Conservation (phyloP, 2,329 filamentous ascomycete species). For the Fusarium algeriense region DNA sequence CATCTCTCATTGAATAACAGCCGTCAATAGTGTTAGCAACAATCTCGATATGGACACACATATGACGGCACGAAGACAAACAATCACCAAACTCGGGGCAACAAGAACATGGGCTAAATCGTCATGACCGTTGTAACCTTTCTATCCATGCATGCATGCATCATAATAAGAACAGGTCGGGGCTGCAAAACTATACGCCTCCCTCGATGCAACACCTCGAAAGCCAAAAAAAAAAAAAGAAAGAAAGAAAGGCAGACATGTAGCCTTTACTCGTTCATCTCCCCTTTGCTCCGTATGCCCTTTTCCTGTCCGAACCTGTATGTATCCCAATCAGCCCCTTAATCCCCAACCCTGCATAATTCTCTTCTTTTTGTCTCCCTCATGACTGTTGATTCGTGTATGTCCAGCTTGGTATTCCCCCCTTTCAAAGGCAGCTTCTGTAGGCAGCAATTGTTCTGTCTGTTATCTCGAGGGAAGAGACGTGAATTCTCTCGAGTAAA, state of each 20-base stretch:
- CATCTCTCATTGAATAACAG: background rate
- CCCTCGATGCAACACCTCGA: constrained; percentile 28
- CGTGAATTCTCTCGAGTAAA: constrained; percentile 38
- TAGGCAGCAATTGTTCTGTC: constrained; percentile 4
- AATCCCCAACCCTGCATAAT: constrained; percentile 10
- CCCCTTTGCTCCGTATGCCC: constrained; percentile 34
- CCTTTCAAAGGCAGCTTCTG: constrained; percentile 19
- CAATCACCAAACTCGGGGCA: background rate
- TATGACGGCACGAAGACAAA: background rate
- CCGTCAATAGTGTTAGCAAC: too few species aligned
- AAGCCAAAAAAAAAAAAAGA: constrained; percentile 5
- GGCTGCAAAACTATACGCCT: constrained; percentile 30
- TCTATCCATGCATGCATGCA: constrained; percentile 39
- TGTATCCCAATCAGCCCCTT: constrained; percentile 38
- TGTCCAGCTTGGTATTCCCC: constrained; percentile 34
- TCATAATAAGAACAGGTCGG: constrained; percentile 35
- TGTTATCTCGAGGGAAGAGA: constrained; percentile 34
- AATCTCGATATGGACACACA: background rate
- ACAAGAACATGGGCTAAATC: constrained; percentile 26
- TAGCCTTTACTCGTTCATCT: constrained; percentile 24
- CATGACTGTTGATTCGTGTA: constrained; percentile 34
- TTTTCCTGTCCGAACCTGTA: constrained; percentile 40
- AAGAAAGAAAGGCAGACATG: constrained; percentile 18
- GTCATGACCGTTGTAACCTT: constrained; percentile 40
- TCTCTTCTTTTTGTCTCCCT: constrained; percentile 28